Evolutionary conservation across 2,329 filamentous ascomycete genomes (phyloP), one percentile per base, ranked within the genome.

Genomic region (Apiospora phragmitis): DNA sequence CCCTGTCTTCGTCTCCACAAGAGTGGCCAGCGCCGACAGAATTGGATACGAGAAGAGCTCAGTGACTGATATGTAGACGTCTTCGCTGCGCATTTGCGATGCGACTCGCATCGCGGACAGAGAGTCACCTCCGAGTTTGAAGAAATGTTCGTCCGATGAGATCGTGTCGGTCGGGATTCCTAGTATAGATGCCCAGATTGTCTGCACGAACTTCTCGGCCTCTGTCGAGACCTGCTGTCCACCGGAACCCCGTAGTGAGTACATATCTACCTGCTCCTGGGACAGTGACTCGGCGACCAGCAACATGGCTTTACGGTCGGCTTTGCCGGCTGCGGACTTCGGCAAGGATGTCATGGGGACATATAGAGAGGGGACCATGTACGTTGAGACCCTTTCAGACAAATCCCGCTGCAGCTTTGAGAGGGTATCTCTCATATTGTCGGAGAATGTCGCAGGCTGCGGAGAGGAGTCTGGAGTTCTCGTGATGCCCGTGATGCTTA

Each of bases 341-440:
- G 65, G 65, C 38, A 68, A 8, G 18, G 65, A 35, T 43, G 66
- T 11, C 42, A 71, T 47, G 41, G 70, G 70, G n/a, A 71, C 41
- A 21, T 71, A 71, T 4, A 71, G 14, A 2, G 70, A 71, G 9
- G 70, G 70, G 7, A 71, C 55, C 70, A 71, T 71, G 55, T 71
- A 71, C 12, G 70, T 45, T 9, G 70, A 66, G 11, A 71, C 18
- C 18, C 21, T 62, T 11, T 62, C 32, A 9, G 55, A n/a, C 55
- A 62, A 38, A 38, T 62, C 55, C 21, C 3, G 38, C 32, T 62
- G 55, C 9, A 62, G 9, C 3, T 38, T 14, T 0, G 18, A 62
- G 29, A 62, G 55, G 6, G 8, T 21, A 14, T 62, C 21, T 38
- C 9, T 38, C 18, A 62, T 1, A 2, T 4, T 7, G 32, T 62